These are phyloP conservation scores for Amphichorda felina DNA, from an alignment of 2,329 filamentous ascomycete species.

Conservation along the genomic window DNA sequence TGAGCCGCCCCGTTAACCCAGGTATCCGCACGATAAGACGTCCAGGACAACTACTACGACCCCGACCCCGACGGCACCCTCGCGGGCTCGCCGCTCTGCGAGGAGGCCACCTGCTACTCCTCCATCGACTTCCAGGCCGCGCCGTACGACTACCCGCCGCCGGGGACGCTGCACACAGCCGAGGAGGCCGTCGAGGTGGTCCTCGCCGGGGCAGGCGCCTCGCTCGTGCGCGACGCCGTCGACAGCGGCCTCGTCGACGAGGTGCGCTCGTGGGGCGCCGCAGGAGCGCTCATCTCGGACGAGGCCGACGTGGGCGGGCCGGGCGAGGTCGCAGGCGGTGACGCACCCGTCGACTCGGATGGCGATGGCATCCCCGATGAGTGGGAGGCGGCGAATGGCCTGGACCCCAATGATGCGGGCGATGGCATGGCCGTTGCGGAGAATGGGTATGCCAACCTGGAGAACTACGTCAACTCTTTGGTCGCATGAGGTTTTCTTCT, in stretches of 20 bases:
- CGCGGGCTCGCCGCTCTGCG: slow-evolving; percentile 31
- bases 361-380: slow-evolving; percentile 37
- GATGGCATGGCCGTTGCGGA: slow-evolving; percentile 27
- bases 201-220: slow-evolving; percentile 26
- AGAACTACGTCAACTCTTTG: slow-evolving; percentile 38
- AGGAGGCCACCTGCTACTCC: slow-evolving; percentile 29
- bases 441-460: slow-evolving; percentile 32
- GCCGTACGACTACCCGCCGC: slow-evolving; percentile 29
- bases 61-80: slow-evolving; percentile 33
- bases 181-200: slow-evolving; percentile 26
- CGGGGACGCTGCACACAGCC: slow-evolving; percentile 23
- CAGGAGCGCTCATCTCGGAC: slow-evolving; percentile 30
- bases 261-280: slow-evolving; percentile 30
- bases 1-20: no score
- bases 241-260: slow-evolving; percentile 29
- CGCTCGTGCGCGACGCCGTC: slow-evolving; percentile 27
- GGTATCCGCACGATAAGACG: no score
- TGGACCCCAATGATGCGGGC: slow-evolving; percentile 22
- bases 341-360: slow-evolving; percentile 28
- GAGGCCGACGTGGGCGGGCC: slow-evolving; percentile 29
- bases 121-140: slow-evolving; percentile 27
- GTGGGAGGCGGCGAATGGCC: slow-evolving; percentile 29
- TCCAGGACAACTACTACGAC: slow-evolving; percentile 40
- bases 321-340: slow-evolving; percentile 24
- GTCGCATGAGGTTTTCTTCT: no score